A percentile compares a stretch with the other conserved stretches of the same genome.
Evolutionary conservation across 768 basidiomycete genomes (phyloP).

Genomic region (Lactarius sanguifluus): DNA sequence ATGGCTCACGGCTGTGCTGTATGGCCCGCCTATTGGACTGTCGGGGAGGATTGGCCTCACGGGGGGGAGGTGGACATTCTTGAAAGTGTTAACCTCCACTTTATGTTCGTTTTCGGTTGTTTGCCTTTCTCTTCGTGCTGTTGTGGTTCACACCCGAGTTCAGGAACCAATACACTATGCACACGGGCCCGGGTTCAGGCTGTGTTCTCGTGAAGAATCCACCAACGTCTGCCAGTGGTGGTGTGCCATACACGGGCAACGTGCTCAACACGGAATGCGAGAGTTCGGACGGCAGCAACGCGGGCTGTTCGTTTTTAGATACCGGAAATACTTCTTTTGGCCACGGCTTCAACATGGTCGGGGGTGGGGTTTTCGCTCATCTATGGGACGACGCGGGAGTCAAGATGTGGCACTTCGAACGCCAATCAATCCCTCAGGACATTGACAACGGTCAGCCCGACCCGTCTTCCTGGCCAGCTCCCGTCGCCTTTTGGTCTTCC

Average conservation of each 20-base stretch:
- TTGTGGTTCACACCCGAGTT: not conserved
- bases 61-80: slow-evolving; percentile 42
- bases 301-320: slow-evolving; percentile 10
- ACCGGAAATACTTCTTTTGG: slow-evolving; percentile 8
- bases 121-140: not conserved
- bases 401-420: slow-evolving; percentile 19
- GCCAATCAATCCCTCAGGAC: slow-evolving; percentile 17
- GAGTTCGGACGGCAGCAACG: not conserved
- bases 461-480: slow-evolving; percentile 11
- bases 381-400: slow-evolving; percentile 5
- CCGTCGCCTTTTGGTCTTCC: slow-evolving; percentile 13
- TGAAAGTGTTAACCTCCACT: slow-evolving; percentile 8
- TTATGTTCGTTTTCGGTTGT: not conserved
- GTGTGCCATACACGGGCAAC: not conserved
- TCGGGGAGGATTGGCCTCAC: slow-evolving; percentile 31
- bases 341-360: slow-evolving; percentile 9
- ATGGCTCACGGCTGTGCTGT: slow-evolving; percentile 36
- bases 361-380: slow-evolving; percentile 15
- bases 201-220: not conserved
- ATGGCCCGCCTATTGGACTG: slow-evolving; percentile 36
- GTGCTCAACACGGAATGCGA: slow-evolving; percentile 1
- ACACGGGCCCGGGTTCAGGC: not conserved
- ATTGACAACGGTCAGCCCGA: slow-evolving; percentile 7
- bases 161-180: slow-evolving; percentile 21
- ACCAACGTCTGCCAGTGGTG: not conserved